Percentiles rank a stretch among this genome's conserved stretches.
phyloP scores from a whole-genome alignment of 1,284 basidiomycete genomes.

The Cystobasidium slooffiae region DNA sequence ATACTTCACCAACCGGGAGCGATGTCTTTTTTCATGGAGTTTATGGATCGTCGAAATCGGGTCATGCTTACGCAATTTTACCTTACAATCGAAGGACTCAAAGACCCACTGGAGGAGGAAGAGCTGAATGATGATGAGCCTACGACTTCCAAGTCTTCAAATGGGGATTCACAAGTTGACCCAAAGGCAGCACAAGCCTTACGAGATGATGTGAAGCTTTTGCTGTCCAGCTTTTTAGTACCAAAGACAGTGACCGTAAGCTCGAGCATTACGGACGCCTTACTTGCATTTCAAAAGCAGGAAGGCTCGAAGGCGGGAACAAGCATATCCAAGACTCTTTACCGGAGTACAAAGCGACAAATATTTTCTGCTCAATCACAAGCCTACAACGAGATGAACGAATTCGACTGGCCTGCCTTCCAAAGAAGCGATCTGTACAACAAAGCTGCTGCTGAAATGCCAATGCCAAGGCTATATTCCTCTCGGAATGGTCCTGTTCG shows the following conservation, averaged over 20 bases:
- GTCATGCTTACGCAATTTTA: conserved; percentile 92
- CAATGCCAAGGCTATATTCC: conserved; percentile 55
- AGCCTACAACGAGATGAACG: conserved; percentile 84
- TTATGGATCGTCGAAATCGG: conserved; percentile 86
- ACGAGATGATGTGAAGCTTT: conserved; percentile 82
- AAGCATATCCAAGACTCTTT: conserved; percentile 60
- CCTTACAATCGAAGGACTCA: conserved; percentile 95
- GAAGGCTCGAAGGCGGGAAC: conserved; percentile 55
- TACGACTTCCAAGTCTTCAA: not conserved
- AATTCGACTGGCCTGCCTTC: conserved; percentile 82
- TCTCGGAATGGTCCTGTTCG: not conserved
- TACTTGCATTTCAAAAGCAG: conserved; percentile 69
- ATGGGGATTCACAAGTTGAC: conserved; percentile 60
- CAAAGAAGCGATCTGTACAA: conserved; percentile 85
- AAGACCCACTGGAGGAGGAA: conserved; percentile 82
- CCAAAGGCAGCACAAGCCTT: conserved; percentile 64
- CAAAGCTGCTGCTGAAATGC: conserved; percentile 76
- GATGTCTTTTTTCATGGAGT: conserved; percentile 95
- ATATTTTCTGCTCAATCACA: conserved; percentile 83
- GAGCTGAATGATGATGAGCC: not conserved
- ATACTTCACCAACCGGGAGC: conserved; percentile 84
- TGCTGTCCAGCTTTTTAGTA: conserved; percentile 83
- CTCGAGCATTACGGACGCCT: conserved; percentile 69
- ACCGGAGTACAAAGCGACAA: conserved; percentile 70
- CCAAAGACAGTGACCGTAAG: conserved; percentile 66